Evolutionary conservation across 1,284 basidiomycete genomes (phyloP).

Genomic region (Ustilago trichophora): DNA sequence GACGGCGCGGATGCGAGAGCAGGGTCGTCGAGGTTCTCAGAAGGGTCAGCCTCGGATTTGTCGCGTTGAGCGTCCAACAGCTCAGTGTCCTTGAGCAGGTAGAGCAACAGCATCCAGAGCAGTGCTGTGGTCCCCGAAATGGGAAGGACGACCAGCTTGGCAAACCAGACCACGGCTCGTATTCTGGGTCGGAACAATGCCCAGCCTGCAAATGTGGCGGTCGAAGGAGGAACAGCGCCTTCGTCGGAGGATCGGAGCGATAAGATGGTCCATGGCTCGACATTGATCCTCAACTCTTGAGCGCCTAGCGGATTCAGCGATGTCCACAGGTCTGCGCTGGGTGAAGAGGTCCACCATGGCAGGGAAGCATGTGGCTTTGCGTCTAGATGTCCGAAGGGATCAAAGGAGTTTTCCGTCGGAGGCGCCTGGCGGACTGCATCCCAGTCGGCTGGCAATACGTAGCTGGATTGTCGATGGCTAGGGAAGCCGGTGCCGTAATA

Average conservation of each 20-base stretch:
- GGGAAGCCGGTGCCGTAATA: conserved; percentile 60
- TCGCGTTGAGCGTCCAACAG: conserved; percentile 82
- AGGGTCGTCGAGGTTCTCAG: conserved; percentile 36
- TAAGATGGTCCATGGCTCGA: conserved; percentile 81
- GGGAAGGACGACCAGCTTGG: conserved; percentile 84
- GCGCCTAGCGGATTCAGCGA: conserved; percentile 79
- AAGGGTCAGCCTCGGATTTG: conserved; percentile 65
- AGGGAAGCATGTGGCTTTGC: conserved; percentile 5
- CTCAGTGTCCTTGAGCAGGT: conserved; percentile 89
- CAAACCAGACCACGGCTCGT: conserved; percentile 73
- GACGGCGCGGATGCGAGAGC: conserved; percentile 51
- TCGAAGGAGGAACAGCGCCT: conserved; percentile 59
- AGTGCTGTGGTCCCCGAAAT: conserved; percentile 79
- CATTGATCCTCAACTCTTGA: conserved; percentile 77
- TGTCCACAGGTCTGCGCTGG: conserved; percentile 74
- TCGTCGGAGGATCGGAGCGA: conserved; percentile 71
- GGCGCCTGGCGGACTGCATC: conserved; percentile 11
- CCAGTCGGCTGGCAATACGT: conserved; percentile 34
- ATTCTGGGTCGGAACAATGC: conserved; percentile 67
- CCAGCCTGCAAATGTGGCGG: conserved; percentile 61
- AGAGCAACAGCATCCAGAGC: conserved; percentile 83
- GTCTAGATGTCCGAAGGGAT: conserved; percentile 52
- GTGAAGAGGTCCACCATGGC: conserved; percentile 61
- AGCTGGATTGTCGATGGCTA: conserved; percentile 26
- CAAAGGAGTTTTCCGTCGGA: conserved; percentile 28